These are phyloP conservation scores for Colletotrichum ledebouriae DNA, from an alignment of 2,329 filamentous ascomycete genomes.

Conservation along the genomic window DNA sequence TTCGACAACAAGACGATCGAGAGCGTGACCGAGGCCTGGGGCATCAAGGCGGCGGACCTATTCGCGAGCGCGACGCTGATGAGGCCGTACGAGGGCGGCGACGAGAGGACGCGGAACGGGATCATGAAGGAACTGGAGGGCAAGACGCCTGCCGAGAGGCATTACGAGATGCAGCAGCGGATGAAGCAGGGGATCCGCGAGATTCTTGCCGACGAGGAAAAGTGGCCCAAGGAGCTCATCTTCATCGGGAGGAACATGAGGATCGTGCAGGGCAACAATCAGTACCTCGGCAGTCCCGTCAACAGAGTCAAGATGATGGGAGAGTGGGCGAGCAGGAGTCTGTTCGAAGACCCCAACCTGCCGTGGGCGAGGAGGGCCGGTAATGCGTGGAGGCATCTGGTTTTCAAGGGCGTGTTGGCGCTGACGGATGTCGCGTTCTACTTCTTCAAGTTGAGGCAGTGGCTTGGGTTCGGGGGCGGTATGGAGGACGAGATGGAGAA, in stretches of 20 bases:
- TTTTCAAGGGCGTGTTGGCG: conserved; percentile 85
- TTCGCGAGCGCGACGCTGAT: conserved; percentile 93
- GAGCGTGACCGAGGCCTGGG: conserved; percentile 83
- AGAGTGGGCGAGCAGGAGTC: conserved; percentile 85
- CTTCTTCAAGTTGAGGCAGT: conserved; percentile 82
- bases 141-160: conserved; percentile 76
- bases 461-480: conserved; percentile 80
- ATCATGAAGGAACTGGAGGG: conserved; percentile 75
- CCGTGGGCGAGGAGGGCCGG: conserved; percentile 71
- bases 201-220: conserved; percentile 85
- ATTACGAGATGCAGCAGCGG: conserved; percentile 89
- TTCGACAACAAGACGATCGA: conserved; percentile 89
- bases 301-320: conserved; percentile 96
- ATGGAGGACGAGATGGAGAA: conserved; percentile 96
- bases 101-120: conserved; percentile 72
- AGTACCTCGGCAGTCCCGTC: conserved; percentile 88
- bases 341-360: conserved; percentile 81
- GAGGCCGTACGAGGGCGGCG: conserved; percentile 90
- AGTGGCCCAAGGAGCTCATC: conserved; percentile 90
- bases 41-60: conserved; percentile 88
- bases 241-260: conserved; percentile 93
- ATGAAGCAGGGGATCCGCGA: conserved; percentile 78
- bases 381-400: conserved; percentile 81
- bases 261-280: conserved; percentile 94
- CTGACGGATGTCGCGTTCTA: conserved; percentile 87